These are phyloP conservation scores for Pseudoturritis turrita DNA, from an alignment of 345 rosid genomes.

Conservation along the genomic window DNA sequence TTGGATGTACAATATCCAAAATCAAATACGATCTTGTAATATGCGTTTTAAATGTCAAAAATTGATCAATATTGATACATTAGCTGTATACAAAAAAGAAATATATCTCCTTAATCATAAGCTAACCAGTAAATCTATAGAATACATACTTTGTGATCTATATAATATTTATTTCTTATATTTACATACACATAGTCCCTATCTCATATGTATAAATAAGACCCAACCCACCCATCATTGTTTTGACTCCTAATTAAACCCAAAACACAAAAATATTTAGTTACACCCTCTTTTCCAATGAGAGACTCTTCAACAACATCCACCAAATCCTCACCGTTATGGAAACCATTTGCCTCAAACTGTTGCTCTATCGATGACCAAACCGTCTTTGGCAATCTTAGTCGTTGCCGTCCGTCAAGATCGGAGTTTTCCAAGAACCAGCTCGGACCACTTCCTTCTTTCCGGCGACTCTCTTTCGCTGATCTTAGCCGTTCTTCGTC, in stretches of 20 bases:
- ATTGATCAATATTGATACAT: too few species aligned
- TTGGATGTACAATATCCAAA: not conserved
- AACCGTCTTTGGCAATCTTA: constrained; percentile 50
- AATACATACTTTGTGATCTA: not conserved
- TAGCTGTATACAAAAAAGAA: not conserved
- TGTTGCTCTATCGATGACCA: constrained; percentile 73
- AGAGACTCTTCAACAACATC: constrained; percentile 34
- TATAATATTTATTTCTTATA: not conserved
- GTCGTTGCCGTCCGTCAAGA: constrained; percentile 58
- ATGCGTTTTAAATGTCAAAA: not conserved
- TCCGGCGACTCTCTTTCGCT: constrained; percentile 62
- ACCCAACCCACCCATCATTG: constrained; percentile 17
- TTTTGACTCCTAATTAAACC: constrained; percentile 10
- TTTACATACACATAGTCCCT: not conserved
- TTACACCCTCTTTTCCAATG: constrained; percentile 21
- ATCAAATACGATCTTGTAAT: not conserved
- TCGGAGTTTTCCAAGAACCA: constrained; percentile 68
- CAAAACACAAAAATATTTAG: not conserved
- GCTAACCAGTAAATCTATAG: not conserved
- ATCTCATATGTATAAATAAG: constrained; percentile 18
- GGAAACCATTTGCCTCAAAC: constrained; percentile 74
- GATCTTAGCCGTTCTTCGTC: constrained; percentile 88
- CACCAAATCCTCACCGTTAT: constrained; percentile 46
- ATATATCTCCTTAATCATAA: not conserved
- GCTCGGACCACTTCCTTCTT: constrained; percentile 72